A percentile compares a stretch with the other conserved stretches of the same genome.
phyloP scores from a whole-genome alignment of 768 basidiomycete genomes.

The Kwoniella dendrophila region DNA sequence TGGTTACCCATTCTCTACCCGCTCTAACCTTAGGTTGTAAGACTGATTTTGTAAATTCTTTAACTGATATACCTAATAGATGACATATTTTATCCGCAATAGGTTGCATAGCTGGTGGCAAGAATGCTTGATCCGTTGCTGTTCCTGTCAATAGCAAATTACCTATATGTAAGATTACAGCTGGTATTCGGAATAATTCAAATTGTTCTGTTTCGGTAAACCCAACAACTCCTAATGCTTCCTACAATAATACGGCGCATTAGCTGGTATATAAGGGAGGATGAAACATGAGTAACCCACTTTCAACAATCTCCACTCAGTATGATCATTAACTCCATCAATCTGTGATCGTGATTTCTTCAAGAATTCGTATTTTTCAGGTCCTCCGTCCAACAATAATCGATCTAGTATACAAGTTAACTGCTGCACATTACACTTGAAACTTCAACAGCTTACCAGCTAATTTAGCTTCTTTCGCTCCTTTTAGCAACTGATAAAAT shows the following conservation, averaged over 20 bases:
- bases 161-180: conserved; percentile 91
- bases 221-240: conserved; percentile 84
- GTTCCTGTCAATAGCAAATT: conserved; percentile 82
- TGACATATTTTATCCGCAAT: conserved; percentile 70
- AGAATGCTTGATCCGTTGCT: conserved; percentile 74
- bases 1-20: conserved; percentile 94
- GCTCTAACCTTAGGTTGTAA: conserved; percentile 87
- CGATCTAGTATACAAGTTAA: conserved; percentile 41
- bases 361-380: conserved; percentile 85
- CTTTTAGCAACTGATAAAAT: conserved; percentile 89
- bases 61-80: conserved; percentile 80
- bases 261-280: not conserved
- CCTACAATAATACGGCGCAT: conserved; percentile 57
- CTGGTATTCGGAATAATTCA: conserved; percentile 90
- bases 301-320: conserved; percentile 81
- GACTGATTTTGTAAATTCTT: conserved; percentile 85
- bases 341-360: conserved; percentile 86
- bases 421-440: no score
- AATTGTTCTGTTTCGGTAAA: conserved; percentile 81
- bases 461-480: conserved; percentile 63
- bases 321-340: conserved; percentile 89
- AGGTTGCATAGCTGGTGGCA: conserved; percentile 61
- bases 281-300: conserved; percentile 57
- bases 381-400: conserved; percentile 70
- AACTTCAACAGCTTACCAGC: conserved; percentile 61